Conservation (phyloP, 208 protist species). For the Leishmania turanica region DNA sequence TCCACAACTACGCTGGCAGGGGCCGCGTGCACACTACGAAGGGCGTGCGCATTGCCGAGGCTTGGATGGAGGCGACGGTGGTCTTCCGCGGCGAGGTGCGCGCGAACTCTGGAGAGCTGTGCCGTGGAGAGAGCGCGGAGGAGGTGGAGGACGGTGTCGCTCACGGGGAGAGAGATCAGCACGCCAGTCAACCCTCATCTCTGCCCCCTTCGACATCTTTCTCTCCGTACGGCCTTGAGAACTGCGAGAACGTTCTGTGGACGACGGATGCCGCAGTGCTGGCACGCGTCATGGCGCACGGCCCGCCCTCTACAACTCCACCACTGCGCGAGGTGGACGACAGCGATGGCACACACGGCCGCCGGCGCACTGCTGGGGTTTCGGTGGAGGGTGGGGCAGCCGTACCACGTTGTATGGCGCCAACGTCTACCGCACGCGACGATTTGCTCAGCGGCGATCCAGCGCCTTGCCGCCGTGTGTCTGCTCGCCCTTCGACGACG, state of each 20-base stretch:
- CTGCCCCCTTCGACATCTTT: not conserved
- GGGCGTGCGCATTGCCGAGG: conserved; percentile 81
- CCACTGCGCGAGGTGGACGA: not conserved
- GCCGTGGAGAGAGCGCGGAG: conserved; percentile 8
- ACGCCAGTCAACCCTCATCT: not conserved
- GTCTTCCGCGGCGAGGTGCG: conserved; percentile 78
- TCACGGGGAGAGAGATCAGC: not conserved
- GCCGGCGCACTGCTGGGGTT: not conserved
- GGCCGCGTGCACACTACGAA: conserved; percentile 87
- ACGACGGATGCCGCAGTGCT: conserved; percentile 48
- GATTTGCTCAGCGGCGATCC: not conserved
- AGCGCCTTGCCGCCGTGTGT: not conserved
- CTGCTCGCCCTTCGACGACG: not conserved
- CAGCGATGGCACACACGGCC: not conserved
- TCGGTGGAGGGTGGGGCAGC: not conserved
- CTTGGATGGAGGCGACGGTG: conserved; percentile 61
- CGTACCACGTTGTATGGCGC: not conserved
- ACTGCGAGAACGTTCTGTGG: conserved; percentile 84
- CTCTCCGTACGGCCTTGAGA: conserved; percentile 31
- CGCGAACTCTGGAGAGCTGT: conserved; percentile 48
- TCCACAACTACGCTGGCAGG: conserved; percentile 92
- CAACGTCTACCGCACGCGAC: not conserved
- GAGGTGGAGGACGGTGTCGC: not conserved
- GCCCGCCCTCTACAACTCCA: not conserved
- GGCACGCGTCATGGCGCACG: conserved; percentile 31